These are phyloP conservation scores for Lyophyllum semitale DNA, from an alignment of 768 basidiomycete species.

Conservation along the genomic window DNA sequence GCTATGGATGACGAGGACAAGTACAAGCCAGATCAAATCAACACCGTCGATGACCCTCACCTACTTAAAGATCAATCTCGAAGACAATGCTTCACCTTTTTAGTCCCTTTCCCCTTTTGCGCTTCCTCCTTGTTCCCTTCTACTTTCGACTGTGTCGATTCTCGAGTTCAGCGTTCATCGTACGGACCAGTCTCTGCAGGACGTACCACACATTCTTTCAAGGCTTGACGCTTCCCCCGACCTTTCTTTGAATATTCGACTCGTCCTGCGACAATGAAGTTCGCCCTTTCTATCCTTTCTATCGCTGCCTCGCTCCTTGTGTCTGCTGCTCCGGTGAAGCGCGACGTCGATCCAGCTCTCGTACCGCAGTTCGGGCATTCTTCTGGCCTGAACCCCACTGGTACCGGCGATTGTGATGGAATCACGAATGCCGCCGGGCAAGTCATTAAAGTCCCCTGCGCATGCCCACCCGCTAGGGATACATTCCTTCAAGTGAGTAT, in stretches of 20 bases:
- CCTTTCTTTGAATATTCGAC: background rate
- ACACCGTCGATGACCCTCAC: background rate
- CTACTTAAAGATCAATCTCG: background rate
- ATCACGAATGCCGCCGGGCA: conserved; percentile 56
- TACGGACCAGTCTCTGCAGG: conserved; percentile 1
- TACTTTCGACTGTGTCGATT: conserved; percentile 23
- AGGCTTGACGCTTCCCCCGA: conserved; percentile 16
- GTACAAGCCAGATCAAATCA: background rate
- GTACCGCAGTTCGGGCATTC: conserved; percentile 63
- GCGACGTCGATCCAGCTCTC: conserved; percentile 42
- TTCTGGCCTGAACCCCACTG: conserved; percentile 62
- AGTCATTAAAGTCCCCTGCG: conserved; percentile 62
- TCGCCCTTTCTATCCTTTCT: conserved; percentile 29
- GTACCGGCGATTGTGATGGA: conserved; percentile 63
- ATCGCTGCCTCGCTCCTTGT: conserved; percentile 32
- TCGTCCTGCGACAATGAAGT: conserved; percentile 29
- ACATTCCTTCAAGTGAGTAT: conserved; percentile 51
- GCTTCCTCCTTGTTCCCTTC: background rate
- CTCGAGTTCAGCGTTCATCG: conserved; percentile 14
- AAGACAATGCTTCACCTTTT: background rate
- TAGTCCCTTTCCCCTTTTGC: background rate
- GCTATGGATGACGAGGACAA: background rate
- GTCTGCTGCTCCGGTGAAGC: conserved; percentile 41
- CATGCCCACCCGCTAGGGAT: conserved; percentile 59
- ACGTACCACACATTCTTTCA: conserved; percentile 17